Evolutionary conservation across 768 basidiomycete genomes (phyloP).

Genomic region (Holtermannia corniformis): DNA sequence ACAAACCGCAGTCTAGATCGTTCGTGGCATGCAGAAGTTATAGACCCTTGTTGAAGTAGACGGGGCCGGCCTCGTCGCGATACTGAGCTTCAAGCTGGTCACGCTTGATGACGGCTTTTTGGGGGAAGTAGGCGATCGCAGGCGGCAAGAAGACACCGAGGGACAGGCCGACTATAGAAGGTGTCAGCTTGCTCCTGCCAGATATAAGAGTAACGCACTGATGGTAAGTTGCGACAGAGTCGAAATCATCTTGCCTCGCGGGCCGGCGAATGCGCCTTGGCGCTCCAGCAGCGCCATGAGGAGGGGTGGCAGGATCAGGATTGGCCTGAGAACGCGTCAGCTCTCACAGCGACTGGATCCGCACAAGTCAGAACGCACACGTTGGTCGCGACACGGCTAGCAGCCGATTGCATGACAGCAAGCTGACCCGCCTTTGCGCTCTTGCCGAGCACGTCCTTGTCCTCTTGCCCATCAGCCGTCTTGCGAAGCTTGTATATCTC

Average conservation of each 20-base stretch:
- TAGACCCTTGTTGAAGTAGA: slow-evolving; percentile 45
- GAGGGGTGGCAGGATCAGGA: slow-evolving; percentile 43
- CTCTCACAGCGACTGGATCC: background rate
- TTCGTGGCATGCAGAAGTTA: too few relatives aligned
- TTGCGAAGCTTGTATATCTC: slow-evolving; percentile 31
- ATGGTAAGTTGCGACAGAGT: slow-evolving; percentile 37
- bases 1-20: too few relatives aligned
- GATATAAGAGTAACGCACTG: slow-evolving; percentile 17
- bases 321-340: slow-evolving; percentile 31
- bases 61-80: slow-evolving; percentile 24
- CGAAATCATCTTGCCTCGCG: slow-evolving; percentile 28
- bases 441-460: slow-evolving; percentile 40
- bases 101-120: slow-evolving; percentile 38
- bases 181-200: background rate
- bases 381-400: slow-evolving; percentile 42
- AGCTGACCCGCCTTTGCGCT: slow-evolving; percentile 39
- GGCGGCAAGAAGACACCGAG: slow-evolving; percentile 44
- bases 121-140: slow-evolving; percentile 44
- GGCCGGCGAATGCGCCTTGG: slow-evolving; percentile 38
- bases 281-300: slow-evolving; percentile 41
- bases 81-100: slow-evolving; percentile 40
- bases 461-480: slow-evolving; percentile 20
- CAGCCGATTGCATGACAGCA: slow-evolving; percentile 44
- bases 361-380: slow-evolving; percentile 27
- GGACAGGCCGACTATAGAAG: slow-evolving; percentile 35